Conservation (phyloP, 2,329 filamentous ascomycete species). For the Phaeosphaeria sp. region DNA sequence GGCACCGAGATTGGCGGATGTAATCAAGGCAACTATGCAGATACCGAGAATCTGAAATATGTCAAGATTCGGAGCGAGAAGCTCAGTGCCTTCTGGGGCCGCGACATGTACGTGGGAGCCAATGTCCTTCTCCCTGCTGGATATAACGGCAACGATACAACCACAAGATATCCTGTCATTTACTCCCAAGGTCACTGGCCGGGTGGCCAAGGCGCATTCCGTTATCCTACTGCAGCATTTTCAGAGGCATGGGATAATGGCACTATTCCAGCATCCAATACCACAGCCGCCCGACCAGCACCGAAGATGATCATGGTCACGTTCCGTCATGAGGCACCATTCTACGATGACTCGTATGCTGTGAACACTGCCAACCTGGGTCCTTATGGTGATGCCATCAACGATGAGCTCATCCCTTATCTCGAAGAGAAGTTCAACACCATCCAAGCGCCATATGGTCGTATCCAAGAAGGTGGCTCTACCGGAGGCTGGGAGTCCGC, state of each 20-base stretch:
- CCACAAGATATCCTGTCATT: slow-evolving; percentile 44
- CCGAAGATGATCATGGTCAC: slow-evolving; percentile 48
- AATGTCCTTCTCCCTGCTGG: slow-evolving; percentile 45
- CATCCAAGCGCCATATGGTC: slow-evolving; percentile 45
- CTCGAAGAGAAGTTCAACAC: slow-evolving; percentile 46
- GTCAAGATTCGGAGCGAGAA: slow-evolving; percentile 49
- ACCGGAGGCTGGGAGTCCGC: slow-evolving; percentile 49
- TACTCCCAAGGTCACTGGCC: slow-evolving; percentile 47
- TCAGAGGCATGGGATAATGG: slow-evolving; percentile 41
- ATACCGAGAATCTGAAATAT: slow-evolving; percentile 42
- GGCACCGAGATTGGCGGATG: slow-evolving; percentile 49
- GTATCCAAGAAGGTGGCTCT: slow-evolving; percentile 47
- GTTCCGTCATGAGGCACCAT: slow-evolving; percentile 49
- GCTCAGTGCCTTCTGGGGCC: slow-evolving; percentile 46
- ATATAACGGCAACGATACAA: slow-evolving; percentile 39
- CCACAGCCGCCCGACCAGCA: slow-evolving; percentile 28
- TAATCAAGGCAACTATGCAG: slow-evolving; percentile 48
- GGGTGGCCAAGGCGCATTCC: slow-evolving; percentile 28
- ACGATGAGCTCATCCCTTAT: slow-evolving; percentile 48
- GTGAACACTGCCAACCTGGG: slow-evolving; percentile 51
- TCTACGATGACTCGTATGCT: slow-evolving; percentile 50
- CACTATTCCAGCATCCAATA: slow-evolving; percentile 35
- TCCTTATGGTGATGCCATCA: slow-evolving; percentile 50
- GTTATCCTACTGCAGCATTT: slow-evolving; percentile 26
- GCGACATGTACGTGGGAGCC: slow-evolving; percentile 48